Base-by-base conservation (phyloP, 2,329 filamentous ascomycete genomes). In the Ceratocystis cacaofunesta region DNA sequence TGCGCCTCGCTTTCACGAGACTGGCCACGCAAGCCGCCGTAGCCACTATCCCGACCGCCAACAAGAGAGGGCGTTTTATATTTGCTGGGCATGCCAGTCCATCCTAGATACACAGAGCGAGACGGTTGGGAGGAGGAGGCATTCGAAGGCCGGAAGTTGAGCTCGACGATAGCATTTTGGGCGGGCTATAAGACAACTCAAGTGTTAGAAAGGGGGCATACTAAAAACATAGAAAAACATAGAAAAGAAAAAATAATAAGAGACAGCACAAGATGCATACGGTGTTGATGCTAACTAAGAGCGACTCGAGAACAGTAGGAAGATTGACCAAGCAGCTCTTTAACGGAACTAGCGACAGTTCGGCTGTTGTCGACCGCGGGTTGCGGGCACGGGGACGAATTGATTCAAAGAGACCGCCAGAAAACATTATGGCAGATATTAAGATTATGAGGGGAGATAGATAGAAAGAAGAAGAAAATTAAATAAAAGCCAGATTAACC, bases 41-140 rank as follows among this genome's bases (percentile, higher is more conserved):
- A 81, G 0, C 89, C 88, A 12, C 55, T 32, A 72, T 94, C 88
- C 70, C 87, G 85, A 32, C 84, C 82, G 66, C 84, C 82, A 32
- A 94, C 84, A 32, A 92, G 81, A 0, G 89, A 83, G 12, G 86
- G 84, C 70, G 88, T 78, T 74, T 85, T 88, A 72, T 89, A 85
- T 80, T 92, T 95, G 79, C 92, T 96, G 69, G 91, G 88, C 90
- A 99, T 95, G 70, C 94, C 94, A 10, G 94, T 96, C 94, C 94
- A 99, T 74, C 94, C 94, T 67, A 95, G 80, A 73, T 88, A 99
- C 71, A 95, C 80, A 61, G 89, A 95, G 71, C 82, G 83, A 70
- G 85, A 36, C 7, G 52, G 28, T 10, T 62, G 61, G 3, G 61
- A 62, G 83, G 64, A 78, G 50, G 80, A 74, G 52, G 83, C 76